Evolutionary conservation across 2,329 filamentous ascomycete genomes (phyloP).

Genomic region (Pyrenophora tritici-repentis): DNA sequence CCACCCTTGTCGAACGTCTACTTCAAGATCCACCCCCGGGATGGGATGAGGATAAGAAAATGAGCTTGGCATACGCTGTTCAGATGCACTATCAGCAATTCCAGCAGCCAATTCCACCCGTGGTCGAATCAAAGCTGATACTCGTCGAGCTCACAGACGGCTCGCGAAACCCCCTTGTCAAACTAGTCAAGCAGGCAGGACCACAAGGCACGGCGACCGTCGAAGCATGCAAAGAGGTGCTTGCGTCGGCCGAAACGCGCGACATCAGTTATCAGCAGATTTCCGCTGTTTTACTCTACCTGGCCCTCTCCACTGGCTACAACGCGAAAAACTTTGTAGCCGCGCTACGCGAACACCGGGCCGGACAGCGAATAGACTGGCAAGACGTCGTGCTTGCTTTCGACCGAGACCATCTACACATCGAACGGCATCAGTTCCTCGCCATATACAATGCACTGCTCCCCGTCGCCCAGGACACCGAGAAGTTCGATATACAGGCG

Average conservation of each 20-base stretch:
- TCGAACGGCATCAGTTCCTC: conserved; percentile 81
- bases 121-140: conserved; percentile 72
- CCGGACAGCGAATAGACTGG: conserved; percentile 65
- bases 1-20: conserved; percentile 81
- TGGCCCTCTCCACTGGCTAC: conserved; percentile 65
- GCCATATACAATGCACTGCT: conserved; percentile 79
- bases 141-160: conserved; percentile 66
- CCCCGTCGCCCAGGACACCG: conserved; percentile 67
- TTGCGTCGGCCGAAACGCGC: conserved; percentile 61
- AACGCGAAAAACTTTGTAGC: conserved; percentile 71
- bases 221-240: conserved; percentile 67
- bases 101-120: conserved; percentile 69
- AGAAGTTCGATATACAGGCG: conserved; percentile 78
- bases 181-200: conserved; percentile 74
- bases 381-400: conserved; percentile 76
- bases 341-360: conserved; percentile 60
- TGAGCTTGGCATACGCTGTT: conserved; percentile 69
- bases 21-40: conserved; percentile 84
- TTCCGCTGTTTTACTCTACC: conserved; percentile 76
- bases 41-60: conserved; percentile 76
- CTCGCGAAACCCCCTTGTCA: conserved; percentile 65
- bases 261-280: conserved; percentile 82
- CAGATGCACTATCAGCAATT: conserved; percentile 65
- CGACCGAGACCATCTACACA: conserved; percentile 75
- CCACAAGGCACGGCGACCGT: conserved; percentile 75